phyloP scores from a whole-genome alignment of 1,284 basidiomycete species.

The Cryptococcus neoformans region DNA sequence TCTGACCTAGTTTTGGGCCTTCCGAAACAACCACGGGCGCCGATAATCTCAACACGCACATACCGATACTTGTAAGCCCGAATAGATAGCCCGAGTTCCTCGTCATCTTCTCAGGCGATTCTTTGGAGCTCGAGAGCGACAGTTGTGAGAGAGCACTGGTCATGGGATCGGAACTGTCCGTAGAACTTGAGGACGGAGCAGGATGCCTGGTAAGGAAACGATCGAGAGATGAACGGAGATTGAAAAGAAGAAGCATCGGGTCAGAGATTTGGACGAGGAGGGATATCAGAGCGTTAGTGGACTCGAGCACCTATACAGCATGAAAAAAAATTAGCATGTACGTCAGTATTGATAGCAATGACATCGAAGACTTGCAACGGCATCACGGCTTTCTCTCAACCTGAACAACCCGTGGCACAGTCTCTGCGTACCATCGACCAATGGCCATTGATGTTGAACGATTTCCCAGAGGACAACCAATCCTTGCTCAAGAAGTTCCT shows the following conservation, averaged over 20 bases:
- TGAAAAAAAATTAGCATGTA: no score
- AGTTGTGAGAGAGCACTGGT: background rate
- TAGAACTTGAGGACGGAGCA: background rate
- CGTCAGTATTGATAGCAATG: background rate
- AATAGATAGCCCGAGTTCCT: constrained; percentile 31
- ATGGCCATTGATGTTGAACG: constrained; percentile 40
- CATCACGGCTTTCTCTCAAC: constrained; percentile 22
- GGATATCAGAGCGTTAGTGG: constrained; percentile 40
- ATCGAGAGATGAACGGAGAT: constrained; percentile 29
- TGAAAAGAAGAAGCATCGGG: constrained; percentile 33
- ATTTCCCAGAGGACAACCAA: constrained; percentile 42
- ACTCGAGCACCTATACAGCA: constrained; percentile 32
- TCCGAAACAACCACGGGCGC: constrained; percentile 34
- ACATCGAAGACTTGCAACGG: constrained; percentile 23
- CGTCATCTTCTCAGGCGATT: constrained; percentile 5
- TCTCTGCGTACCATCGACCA: constrained; percentile 36
- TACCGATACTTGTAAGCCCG: constrained; percentile 37
- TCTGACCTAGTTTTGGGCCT: constrained; percentile 19
- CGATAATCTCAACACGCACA: constrained; percentile 38
- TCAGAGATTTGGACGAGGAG: constrained; percentile 36
- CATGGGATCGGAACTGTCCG: background rate
- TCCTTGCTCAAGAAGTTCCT: constrained; percentile 30
- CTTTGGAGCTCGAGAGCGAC: constrained; percentile 5
- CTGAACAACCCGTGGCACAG: constrained; percentile 37
- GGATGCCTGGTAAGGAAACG: constrained; percentile 19